Conservation (phyloP, 257 asterid species). For the Salvia miltiorrhiza region DNA sequence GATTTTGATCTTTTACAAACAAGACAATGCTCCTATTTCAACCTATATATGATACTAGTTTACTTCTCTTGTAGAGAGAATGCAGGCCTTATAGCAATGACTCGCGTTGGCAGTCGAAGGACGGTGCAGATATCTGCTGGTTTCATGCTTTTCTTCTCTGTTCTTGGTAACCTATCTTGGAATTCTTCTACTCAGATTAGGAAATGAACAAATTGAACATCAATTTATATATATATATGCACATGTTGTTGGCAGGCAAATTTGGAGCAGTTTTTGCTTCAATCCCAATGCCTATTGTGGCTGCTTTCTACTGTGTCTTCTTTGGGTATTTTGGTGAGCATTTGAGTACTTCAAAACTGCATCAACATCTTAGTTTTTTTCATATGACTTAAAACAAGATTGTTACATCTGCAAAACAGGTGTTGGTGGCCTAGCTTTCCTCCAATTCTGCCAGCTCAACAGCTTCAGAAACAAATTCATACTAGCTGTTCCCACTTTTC, state of each 20-base stretch:
- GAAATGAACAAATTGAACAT: neutral
- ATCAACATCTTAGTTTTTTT: neutral
- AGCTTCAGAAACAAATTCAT: slow-evolving; percentile 55
- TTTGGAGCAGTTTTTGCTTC: slow-evolving; percentile 65
- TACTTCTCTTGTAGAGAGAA: slow-evolving; percentile 40
- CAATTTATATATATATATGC: neutral
- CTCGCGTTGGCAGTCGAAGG: slow-evolving; percentile 63
- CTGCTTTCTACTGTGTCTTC: slow-evolving; percentile 51
- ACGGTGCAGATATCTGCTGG: slow-evolving; percentile 58
- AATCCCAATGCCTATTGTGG: slow-evolving; percentile 45
- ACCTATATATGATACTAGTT: neutral
- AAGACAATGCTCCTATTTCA: neutral
- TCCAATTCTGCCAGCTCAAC: slow-evolving; percentile 63
- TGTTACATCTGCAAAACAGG: slow-evolving; percentile 26
- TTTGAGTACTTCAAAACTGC: neutral
- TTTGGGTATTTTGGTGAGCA: slow-evolving; percentile 49
- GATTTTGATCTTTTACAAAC: neutral
- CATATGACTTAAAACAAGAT: neutral
- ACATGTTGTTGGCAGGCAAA: slow-evolving; percentile 47
- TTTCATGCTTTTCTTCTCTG: slow-evolving; percentile 60
- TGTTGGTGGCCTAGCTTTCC: slow-evolving; percentile 45
- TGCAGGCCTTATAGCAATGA: slow-evolving; percentile 47
- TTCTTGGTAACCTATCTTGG: slow-evolving; percentile 35
- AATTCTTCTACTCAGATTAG: neutral
- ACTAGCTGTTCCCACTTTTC: slow-evolving; percentile 37